Percentiles rank a stretch among this genome's conserved stretches.
Evolutionary conservation across 2,329 filamentous ascomycete species (phyloP).

Genomic region (Blastomyces gilchristii): DNA sequence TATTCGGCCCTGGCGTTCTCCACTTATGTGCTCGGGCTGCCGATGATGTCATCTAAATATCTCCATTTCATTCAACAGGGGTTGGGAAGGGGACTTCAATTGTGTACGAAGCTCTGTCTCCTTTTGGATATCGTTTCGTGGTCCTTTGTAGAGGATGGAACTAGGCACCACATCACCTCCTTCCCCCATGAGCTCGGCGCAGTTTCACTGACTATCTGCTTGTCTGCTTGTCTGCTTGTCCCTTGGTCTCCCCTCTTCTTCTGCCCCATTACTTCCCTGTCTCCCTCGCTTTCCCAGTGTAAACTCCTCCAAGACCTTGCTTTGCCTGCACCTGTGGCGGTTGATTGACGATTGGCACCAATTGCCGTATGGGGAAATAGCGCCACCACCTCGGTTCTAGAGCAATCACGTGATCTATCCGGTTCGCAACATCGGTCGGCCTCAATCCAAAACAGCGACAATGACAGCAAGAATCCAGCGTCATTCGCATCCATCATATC

Average conservation of each 20-base stretch:
- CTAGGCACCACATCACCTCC: not conserved
- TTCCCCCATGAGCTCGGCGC: not conserved
- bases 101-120: not conserved
- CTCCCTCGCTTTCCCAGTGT: not conserved
- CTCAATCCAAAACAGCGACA: constrained; percentile 8
- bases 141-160: not conserved
- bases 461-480: constrained; percentile 10
- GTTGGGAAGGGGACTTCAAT: not conserved
- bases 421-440: no score
- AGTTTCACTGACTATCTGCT: not conserved
- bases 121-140: not conserved
- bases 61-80: not conserved
- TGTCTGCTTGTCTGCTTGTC: not conserved
- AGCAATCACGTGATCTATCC: constrained; percentile 28
- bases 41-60: not conserved
- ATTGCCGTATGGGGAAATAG: constrained; percentile 21
- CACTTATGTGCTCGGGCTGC: not conserved
- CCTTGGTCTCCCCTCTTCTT: no score
- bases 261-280: no score
- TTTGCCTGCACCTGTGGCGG: not conserved
- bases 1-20: not conserved
- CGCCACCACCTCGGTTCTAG: constrained; percentile 30
- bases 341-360: constrained; percentile 3
- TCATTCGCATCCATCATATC: constrained; percentile 10
- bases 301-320: no score